Evolutionary conservation across 2,329 filamentous ascomycete genomes (phyloP).

Genomic region (Meredithiella fracta): DNA sequence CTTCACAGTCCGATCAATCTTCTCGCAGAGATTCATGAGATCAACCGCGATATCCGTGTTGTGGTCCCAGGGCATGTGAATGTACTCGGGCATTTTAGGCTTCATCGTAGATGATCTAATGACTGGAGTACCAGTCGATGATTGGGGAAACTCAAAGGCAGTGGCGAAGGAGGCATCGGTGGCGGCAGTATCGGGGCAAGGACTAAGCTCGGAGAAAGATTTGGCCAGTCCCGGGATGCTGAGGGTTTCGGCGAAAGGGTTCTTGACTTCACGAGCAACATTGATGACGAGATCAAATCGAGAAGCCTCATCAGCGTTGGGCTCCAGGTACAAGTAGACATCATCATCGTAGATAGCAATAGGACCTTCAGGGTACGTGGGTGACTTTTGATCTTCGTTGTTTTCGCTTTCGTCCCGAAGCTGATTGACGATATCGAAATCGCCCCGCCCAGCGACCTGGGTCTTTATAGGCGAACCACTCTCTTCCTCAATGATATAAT

Average conservation of each 20-base stretch:
- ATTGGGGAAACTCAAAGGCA: slow-evolving; percentile 19
- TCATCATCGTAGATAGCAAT: slow-evolving; percentile 67
- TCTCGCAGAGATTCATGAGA: slow-evolving; percentile 56
- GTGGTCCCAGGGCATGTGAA: slow-evolving; percentile 77
- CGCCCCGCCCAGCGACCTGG: slow-evolving; percentile 43
- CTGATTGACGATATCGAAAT: slow-evolving; percentile 29
- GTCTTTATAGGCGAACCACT: slow-evolving; percentile 38
- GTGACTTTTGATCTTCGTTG: slow-evolving; percentile 64
- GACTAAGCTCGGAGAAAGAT: slow-evolving; percentile 22
- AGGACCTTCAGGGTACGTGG: slow-evolving; percentile 66
- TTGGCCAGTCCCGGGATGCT: not conserved
- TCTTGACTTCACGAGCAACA: slow-evolving; percentile 64
- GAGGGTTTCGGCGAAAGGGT: slow-evolving; percentile 41
- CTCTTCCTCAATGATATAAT: slow-evolving; percentile 27
- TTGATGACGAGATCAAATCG: slow-evolving; percentile 74
- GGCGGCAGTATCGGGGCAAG: slow-evolving; percentile 35
- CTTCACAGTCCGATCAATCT: slow-evolving; percentile 54
- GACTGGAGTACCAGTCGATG: slow-evolving; percentile 29
- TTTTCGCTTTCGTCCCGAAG: slow-evolving; percentile 49
- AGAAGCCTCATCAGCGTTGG: slow-evolving; percentile 58
- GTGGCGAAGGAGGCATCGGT: slow-evolving; percentile 33
- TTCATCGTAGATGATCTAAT: slow-evolving; percentile 38
- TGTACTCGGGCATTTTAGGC: slow-evolving; percentile 51
- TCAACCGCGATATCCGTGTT: slow-evolving; percentile 74
- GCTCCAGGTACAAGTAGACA: slow-evolving; percentile 66